Evolutionary conservation across 1,139 yeast species (phyloP).

Genomic region (Wickerhamomyces sp.): DNA sequence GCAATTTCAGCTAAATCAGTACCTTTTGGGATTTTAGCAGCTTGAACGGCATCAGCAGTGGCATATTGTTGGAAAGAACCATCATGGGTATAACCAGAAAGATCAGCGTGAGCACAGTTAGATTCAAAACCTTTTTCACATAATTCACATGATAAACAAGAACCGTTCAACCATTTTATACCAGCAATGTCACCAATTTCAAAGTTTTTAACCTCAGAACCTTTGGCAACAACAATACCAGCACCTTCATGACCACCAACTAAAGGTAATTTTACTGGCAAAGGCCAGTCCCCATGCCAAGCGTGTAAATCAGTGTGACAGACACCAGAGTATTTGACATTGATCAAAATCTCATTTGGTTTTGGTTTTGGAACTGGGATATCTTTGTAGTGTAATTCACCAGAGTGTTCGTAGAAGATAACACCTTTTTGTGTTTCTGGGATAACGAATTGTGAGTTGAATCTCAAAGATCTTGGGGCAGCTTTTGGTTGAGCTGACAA

Average conservation of each 20-base stretch:
- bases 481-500: slow-evolving; percentile 13
- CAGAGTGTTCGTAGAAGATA: slow-evolving; percentile 41
- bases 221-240: slow-evolving; percentile 70
- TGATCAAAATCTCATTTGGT: slow-evolving; percentile 53
- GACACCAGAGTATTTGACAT: slow-evolving; percentile 66
- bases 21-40: slow-evolving; percentile 63
- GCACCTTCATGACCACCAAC: slow-evolving; percentile 85
- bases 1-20: slow-evolving; percentile 64
- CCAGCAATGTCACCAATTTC: slow-evolving; percentile 71
- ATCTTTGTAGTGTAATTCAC: slow-evolving; percentile 46
- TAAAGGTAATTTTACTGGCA: slow-evolving; percentile 53
- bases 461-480: slow-evolving; percentile 6
- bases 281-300: slow-evolving; percentile 69
- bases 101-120: slow-evolving; percentile 61
- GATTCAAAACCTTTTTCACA: slow-evolving; percentile 64
- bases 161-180: slow-evolving; percentile 71
- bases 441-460: slow-evolving; percentile 21
- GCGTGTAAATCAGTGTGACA: slow-evolving; percentile 69
- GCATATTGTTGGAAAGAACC: slow-evolving; percentile 81
- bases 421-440: slow-evolving; percentile 44
- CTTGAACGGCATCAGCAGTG: slow-evolving; percentile 74
- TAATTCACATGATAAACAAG: slow-evolving; percentile 65
- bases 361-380: slow-evolving; percentile 58
- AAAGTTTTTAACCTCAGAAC: slow-evolving; percentile 61
- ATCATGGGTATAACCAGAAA: slow-evolving; percentile 75